phyloP scores from a whole-genome alignment of 768 basidiomycete genomes.

The Naematelia aurantialba region DNA sequence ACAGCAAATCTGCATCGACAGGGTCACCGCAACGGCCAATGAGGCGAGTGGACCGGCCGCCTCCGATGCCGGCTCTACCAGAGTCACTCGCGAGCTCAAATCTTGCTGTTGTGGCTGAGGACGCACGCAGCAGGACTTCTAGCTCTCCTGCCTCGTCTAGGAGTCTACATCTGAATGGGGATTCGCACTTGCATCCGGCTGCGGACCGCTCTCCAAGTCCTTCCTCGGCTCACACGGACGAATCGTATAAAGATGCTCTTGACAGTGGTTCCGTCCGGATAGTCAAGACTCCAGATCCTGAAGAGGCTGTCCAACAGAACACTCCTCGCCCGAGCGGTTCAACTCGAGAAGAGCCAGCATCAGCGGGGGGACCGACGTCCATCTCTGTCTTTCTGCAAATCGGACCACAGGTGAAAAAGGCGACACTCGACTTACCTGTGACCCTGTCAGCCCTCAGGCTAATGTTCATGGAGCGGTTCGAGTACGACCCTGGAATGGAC shows the following conservation, averaged over 20 bases:
- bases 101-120: not conserved
- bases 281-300: constrained; percentile 30
- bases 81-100: constrained; percentile 17
- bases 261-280: constrained; percentile 6
- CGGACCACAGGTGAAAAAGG: constrained; percentile 86
- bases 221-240: not conserved
- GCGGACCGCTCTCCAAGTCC: not conserved
- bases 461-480: constrained; percentile 90
- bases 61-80: constrained; percentile 41
- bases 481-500: constrained; percentile 85
- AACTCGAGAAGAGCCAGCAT: constrained; percentile 7
- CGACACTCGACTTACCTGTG: constrained; percentile 61
- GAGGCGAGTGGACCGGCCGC: constrained; percentile 30
- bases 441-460: constrained; percentile 73
- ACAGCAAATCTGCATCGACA: constrained; percentile 15
- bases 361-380: constrained; percentile 24
- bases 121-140: not conserved
- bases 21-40: constrained; percentile 40
- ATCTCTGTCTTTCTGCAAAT: constrained; percentile 82
- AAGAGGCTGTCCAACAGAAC: constrained; percentile 8
- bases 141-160: not conserved
- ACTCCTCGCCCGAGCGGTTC: constrained; percentile 12
- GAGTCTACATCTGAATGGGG: not conserved
- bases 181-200: not conserved
- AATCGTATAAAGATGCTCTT: not conserved